Percentiles rank a stretch among this genome's conserved stretches.
phyloP scores from a whole-genome alignment of 768 basidiomycete genomes.

The Cubamyces sp. region DNA sequence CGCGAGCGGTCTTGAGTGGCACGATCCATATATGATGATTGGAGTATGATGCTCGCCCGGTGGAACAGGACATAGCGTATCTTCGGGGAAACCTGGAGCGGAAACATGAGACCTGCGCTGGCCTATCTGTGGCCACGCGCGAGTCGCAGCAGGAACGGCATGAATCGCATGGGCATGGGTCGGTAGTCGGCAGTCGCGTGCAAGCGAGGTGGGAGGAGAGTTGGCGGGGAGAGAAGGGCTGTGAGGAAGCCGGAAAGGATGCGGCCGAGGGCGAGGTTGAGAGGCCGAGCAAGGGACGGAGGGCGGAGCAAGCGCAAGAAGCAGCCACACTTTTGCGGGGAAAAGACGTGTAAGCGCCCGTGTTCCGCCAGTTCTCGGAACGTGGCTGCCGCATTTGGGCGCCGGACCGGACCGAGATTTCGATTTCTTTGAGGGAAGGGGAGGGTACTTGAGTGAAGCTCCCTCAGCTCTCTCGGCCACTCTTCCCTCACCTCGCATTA shows the following conservation, averaged over 20 bases:
- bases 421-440: conserved; percentile 18
- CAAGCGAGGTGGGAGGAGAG: background rate
- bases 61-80: conserved; percentile 6
- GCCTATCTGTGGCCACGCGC: background rate
- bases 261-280: background rate
- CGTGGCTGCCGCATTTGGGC: conserved; percentile 9
- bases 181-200: background rate
- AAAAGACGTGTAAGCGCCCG: conserved; percentile 11
- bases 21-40: background rate
- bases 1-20: background rate
- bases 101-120: conserved; percentile 14
- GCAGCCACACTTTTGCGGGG: conserved; percentile 4
- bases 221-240: background rate
- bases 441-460: conserved; percentile 14
- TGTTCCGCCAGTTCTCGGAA: conserved; percentile 9
- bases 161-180: no score
- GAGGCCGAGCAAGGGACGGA: background rate
- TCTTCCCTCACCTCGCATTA: conserved; percentile 11
- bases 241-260: background rate
- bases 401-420: conserved; percentile 24
- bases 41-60: conserved; percentile 11
- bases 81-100: conserved; percentile 15
- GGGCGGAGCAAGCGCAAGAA: background rate
- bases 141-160: background rate
- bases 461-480: background rate